Evolutionary conservation across 108 stramenopile species (phyloP), one percentile per base, ranked within the genome.

Genomic region (Stephanodiscus triporus): DNA sequence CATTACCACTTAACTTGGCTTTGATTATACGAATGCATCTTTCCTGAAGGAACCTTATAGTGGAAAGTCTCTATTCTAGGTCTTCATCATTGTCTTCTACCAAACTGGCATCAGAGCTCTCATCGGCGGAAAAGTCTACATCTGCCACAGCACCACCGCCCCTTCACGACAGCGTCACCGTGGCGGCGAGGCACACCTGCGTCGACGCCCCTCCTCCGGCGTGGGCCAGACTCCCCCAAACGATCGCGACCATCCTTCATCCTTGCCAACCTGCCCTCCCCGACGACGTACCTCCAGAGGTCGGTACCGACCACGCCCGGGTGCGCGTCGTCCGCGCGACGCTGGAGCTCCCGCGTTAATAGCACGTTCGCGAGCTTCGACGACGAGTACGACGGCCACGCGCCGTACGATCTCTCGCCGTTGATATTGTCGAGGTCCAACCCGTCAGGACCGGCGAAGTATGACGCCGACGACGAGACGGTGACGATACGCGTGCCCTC

Each of bases 301-400:
- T 85, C 79, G n/a, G 89, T 88, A 61, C 73, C 71, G n/a, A 90
- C 86, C 1, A 78, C 81, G 14, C 89, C 89, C 26, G 89, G 89
- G 77, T 90, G 89, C 19, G 19, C 73, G 77, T 20, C 60, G 45
- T 51, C 27, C 17, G 71, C 58, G 13, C 87, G 78, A 29, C 73
- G 53, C 48, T 87, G 83, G n/a, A 91, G 73, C 56, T 91, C 88
- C 11, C 82, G 68, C 17, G 91, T 84, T 50, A 89, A 89, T 23
- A 86, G 70, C 24, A 89, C 84, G 49, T 91, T 91, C 67, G 82
- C 88, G 13, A 91, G 77, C 55, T 91, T 91, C 17, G 70, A 70
- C 7, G 60, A 49, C n/a, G 77, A 79, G 48, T 91, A 91, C 0
- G 82, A 73, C 4, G 68, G 45, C 84, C 84, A 87, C 27, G 80